Evolutionary conservation across 2,329 filamentous ascomycete genomes (phyloP), one percentile per base, ranked within the genome.

Genomic region (Rhinocladiella similis): DNA sequence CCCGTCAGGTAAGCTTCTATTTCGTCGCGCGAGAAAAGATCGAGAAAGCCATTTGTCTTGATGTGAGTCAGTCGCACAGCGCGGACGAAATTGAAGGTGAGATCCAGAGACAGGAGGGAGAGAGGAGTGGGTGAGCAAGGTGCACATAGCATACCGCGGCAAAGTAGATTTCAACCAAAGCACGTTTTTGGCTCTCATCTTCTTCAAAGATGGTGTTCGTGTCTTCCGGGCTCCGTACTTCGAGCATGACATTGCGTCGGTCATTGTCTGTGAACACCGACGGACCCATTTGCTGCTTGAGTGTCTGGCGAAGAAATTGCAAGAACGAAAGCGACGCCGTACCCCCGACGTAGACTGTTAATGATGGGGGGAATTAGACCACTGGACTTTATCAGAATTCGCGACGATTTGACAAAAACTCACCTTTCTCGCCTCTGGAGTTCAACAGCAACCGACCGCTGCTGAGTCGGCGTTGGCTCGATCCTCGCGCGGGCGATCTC

Each of bases 321-420:
- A 84, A 68, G 55, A 84, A 84, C 0, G 82, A 83, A 13, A 85
- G 68, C 0, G 79, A 77, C 1, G 79, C 78, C 9, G 76, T 77
- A n/a, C 75, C 71, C n/a, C 78, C 75, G 47, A 80, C 72, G 48
- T 77, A 81, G 0, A 81, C 76, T 80, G 41, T 16, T 49, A 33
- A 5, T 6, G 13, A 9, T 14, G 39, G 19, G 50, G 27, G 42
- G 48, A 27, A n/a, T 27, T 39, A 22, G 20, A 33, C 29, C 29
- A 33, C 29, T 12, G 29, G 29, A 25, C 22, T 25, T 6, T 13
- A 7, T 10, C 6, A 12, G 16, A 27, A 12, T n/a, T n/a, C 4
- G 22, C 22, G 22, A 25, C 22, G 22, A 4, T 25, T 7, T 33
- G 29, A 33, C 6, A 33, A 39, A 41, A n/a, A 53, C 50, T 5